Evolutionary conservation across 345 rosid genomes (phyloP), one percentile per base, ranked within the genome.

Genomic region (Brassica nigra): DNA sequence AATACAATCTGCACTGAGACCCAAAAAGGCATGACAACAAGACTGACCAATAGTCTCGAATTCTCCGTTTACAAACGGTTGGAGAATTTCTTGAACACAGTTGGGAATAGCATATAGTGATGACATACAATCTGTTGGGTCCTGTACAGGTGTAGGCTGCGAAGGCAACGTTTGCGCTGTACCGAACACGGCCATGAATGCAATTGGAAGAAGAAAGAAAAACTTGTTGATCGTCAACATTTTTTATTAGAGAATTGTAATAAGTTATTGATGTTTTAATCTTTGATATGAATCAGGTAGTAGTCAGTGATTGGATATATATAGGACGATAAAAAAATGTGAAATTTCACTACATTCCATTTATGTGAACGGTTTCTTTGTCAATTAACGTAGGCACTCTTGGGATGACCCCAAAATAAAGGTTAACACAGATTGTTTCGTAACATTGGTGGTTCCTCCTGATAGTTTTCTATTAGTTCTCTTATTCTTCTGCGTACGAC

Each of bases 21-120:
- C 64, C 30, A 44, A 36, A 49, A 59, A 31, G 23, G 78, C 82
- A 33, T 52, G 69, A 30, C 82, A 79, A 3, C 74, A 79, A 79
- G 78, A 74, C 0, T 37, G 31, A 30, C 74, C 82, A 0, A 79
- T 64, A 36, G 3, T 42, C 1, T 57, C 65, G 33, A 67, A 23
- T 15, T 74, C 57, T 68, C 74, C 69, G 34, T 73, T 67, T 23
- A 70, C 9, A 23, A 73, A n/a, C 16, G 70, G 74, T 8, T 69
- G 63, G 33, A 68, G 34, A 11, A 68, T 67, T 16, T 73, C 74
- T 0, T 55, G 74, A 3, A 79, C 1, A 67, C 82, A 79, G 23
- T 79, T 74, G 4, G 74, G 82, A 11, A 79, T 68, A 1, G 6
- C 68, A 66, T 73, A 78, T 8, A 79, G 14, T 0, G 82, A 74